Base-by-base conservation (phyloP, 1,139 yeast species). In the Geotrichum phurueaensis region DNA sequence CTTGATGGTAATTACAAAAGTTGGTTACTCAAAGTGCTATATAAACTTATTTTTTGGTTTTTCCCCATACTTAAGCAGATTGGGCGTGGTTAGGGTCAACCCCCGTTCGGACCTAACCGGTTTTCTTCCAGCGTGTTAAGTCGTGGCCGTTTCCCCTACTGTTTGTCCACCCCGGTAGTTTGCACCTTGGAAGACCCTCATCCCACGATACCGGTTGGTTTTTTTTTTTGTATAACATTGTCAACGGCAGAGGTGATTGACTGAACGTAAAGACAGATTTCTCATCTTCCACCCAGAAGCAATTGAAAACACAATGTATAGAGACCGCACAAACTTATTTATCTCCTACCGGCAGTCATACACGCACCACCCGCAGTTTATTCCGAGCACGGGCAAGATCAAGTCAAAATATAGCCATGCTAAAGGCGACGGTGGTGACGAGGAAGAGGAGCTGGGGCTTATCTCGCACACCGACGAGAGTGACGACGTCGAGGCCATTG, bases 361-460 rank as follows among this genome's bases (percentile, higher is more conserved):
- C 64, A 73, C 77, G n/a, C 78, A 76, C 60, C 75, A 73, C 54
- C 76, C 78, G 18, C 65, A 65, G 57, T 57, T 59, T 36, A 49
- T 64, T 5, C 55, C 65, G 7, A 51, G 64, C 23, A 39, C 63
- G 15, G 62, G 59, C 22, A 31, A 31, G 18, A 56, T 57, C 6
- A 49, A 36, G 33, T 53, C 60, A 12, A 51, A 58, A 25, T 57
- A 54, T 12, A 47, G 50, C 13, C 54, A 48, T 39, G 73, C 73
- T 51, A 79, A 80, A 4, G 45, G 53, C 50, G 56, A 29, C 13
- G 59, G 54, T 29, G 73, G 73, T 49, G 80, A 80, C 56, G 87
- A 87, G 5, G 88, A 80, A 68, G 89, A 85, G 66, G 87, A 84
- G 69, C 80, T 76, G 65, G 85, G 85, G 63, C 78, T 86, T 69